Evolutionary conservation across 495 filamentous ascomycete species (phyloP), one percentile per base, ranked within the genome.

Genomic region (Aeminium ludgeri): DNA sequence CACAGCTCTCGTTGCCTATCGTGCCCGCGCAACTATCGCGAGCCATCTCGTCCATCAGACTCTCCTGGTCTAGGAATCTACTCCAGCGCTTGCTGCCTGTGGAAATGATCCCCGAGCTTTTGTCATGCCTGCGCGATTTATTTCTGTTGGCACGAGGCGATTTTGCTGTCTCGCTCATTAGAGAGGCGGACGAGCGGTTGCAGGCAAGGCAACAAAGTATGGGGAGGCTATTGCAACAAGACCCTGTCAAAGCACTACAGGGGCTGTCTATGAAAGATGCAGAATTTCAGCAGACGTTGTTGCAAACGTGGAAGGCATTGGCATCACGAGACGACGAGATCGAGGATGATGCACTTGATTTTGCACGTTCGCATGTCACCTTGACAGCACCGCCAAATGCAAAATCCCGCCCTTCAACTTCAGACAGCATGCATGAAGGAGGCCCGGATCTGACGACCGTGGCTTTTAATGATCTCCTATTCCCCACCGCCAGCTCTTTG

Each of bases 121-220:
- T 97, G 8, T 65, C 72, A 32, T 62, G 94, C 17, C 70, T 94
- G 0, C 72, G 85, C 40, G 74, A 87, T 36, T 95, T 92, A 56
- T 80, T 94, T 50, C 68, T 97, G 8, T 72, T 97, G 8, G 73
- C 80, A 8, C 70, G 81, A 13, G 87, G 89, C 8, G 89, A 95
- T 54, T 97, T 97, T 58, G 84, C 83, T 6, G 72, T 87, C 46
- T 74, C 81, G 8, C 63, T 97, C 15, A 81, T 89, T 1, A 69
- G 76, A 25, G 80, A 93, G 63, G 84, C 86, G 7, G 81, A 92
- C 48, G 13, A 1, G 11, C 13, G 43, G 20, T 69, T 92, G 17
- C 55, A 62, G n/a, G 64, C 63, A 36, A 61, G 68, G 20, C 63
- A 65, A 38, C 59, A 57, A 15, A 54, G 54, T 20, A 54, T 57